phyloP scores from a whole-genome alignment of 768 basidiomycete species.

The Tricholoma bakamatsutake region DNA sequence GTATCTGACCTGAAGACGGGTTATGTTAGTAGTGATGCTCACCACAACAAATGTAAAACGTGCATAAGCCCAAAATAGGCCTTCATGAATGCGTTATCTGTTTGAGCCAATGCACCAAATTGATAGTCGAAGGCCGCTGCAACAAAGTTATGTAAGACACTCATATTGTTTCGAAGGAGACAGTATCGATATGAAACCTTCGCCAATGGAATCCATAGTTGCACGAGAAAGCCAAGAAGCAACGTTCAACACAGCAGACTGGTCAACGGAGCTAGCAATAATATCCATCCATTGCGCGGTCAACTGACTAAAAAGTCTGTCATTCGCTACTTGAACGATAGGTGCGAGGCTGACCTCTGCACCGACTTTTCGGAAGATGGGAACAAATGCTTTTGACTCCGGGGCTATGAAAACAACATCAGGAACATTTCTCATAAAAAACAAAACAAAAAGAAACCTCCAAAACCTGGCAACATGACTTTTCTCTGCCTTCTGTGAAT shows the following conservation, averaged over 20 bases:
- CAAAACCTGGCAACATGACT: constrained; percentile 52
- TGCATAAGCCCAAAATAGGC: constrained; percentile 50
- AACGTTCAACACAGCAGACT: constrained; percentile 39
- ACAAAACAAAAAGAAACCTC: constrained; percentile 24
- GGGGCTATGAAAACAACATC: constrained; percentile 21
- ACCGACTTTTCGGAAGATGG: constrained; percentile 39
- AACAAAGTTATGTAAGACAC: neutral
- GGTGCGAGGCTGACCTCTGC: constrained; percentile 28
- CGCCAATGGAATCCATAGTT: constrained; percentile 45
- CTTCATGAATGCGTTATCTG: constrained; percentile 47
- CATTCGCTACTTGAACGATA: neutral
- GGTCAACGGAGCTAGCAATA: constrained; percentile 35
- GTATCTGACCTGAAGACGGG: constrained; percentile 36
- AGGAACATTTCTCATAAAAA: neutral
- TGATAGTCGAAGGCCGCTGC: constrained; percentile 51
- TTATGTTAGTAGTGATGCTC: neutral
- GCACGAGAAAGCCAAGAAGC: constrained; percentile 45
- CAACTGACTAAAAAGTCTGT: constrained; percentile 26
- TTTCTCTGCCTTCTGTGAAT: constrained; percentile 49
- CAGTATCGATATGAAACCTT: constrained; percentile 26
- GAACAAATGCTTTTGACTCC: constrained; percentile 45
- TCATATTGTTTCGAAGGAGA: neutral
- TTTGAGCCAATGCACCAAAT: constrained; percentile 45
- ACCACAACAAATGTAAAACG: constrained; percentile 3
- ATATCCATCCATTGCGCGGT: constrained; percentile 47